Evolutionary conservation across 2,329 filamentous ascomycete genomes (phyloP), one percentile per base, ranked within the genome.

Genomic region (Phialophora expanda): DNA sequence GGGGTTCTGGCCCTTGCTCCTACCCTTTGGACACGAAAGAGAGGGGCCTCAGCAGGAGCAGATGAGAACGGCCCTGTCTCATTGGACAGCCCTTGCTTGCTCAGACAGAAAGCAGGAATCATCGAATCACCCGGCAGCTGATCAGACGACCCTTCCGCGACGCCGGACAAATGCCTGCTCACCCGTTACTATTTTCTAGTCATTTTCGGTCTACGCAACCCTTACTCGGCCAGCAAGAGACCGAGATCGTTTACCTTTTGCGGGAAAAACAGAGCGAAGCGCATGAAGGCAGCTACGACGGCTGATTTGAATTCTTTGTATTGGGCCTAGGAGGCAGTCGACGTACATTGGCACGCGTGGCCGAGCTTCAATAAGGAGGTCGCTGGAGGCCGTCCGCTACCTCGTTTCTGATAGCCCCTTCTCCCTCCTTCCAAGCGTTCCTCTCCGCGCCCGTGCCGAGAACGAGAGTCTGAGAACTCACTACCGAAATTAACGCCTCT

Each of bases 401-500:
- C 64, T 64, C 41, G 34, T 53, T 54, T 59, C 41, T 64, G 55
- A 14, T 55, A 32, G 44, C 56, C 51, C 60, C 41, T 61, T 30
- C 46, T 59, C 55, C 48, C 48, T 48, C 57, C 61, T 34, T 50
- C 55, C 28, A 32, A 46, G 55, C 34, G 28, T 61, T 22, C 61
- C 56, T 60, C 58, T 17, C 58, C 53, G 44, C 28, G 34, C 26
- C 61, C 58, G 44, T 65, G 61, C 58, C 62, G 64, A 60, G 50
- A 46, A 41, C 48, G 38, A 56, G 50, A 38, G 34, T 51, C 56
- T 30, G 28, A 56, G 8, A 55, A 56, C 32, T 50, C 60, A 63
- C 34, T 62, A 56, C 67, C 65, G 48, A 66, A 65, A 65, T 56
- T n/a, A 67, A 66, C 62, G 65, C 67, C 65, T 69, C 65, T 67